These are phyloP conservation scores for Nakazawaea populi DNA, from an alignment of 805 yeast genomes.

Conservation along the genomic window DNA sequence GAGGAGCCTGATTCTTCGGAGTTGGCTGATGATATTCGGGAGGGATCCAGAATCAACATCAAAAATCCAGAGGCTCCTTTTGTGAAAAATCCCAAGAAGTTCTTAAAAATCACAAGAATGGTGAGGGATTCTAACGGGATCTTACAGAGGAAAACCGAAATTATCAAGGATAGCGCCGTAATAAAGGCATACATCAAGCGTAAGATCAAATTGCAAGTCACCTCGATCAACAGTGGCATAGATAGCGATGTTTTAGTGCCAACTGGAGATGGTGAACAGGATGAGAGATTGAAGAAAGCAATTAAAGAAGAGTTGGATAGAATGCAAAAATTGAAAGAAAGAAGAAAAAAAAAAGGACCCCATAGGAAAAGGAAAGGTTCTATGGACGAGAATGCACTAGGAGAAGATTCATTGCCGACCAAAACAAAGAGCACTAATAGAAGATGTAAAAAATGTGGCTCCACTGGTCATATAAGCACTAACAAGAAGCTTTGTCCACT, in stretches of 20 bases:
- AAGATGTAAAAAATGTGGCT: conserved; percentile 93
- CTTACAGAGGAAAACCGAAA: conserved; percentile 72
- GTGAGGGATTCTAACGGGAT: conserved; percentile 81
- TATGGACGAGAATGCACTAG: not conserved
- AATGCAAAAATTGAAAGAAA: conserved; percentile 68
- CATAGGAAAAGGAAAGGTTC: conserved; percentile 2
- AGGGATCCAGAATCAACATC: conserved; percentile 4
- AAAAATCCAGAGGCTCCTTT: conserved; percentile 23
- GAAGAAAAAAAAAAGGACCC: conserved; percentile 41
- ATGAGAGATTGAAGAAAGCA: conserved; percentile 67
- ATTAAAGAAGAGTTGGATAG: conserved; percentile 81
- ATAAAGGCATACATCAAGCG: conserved; percentile 79
- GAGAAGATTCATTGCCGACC: not conserved
- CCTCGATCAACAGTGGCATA: conserved; percentile 37
- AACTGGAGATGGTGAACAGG: conserved; percentile 80
- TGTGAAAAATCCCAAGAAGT: conserved; percentile 5
- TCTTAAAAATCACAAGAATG: conserved; percentile 66
- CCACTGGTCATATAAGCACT: conserved; percentile 90
- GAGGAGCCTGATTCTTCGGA: not conserved
- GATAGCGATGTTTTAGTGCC: conserved; percentile 70
- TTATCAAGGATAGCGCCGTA: conserved; percentile 78
- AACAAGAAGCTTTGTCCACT: conserved; percentile 84
- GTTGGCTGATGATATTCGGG: conserved; percentile 7
- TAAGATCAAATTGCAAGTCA: conserved; percentile 25
- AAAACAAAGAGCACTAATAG: conserved; percentile 71